Conservation (phyloP, 164 flowering plant species). For the Annona squamosa region DNA sequence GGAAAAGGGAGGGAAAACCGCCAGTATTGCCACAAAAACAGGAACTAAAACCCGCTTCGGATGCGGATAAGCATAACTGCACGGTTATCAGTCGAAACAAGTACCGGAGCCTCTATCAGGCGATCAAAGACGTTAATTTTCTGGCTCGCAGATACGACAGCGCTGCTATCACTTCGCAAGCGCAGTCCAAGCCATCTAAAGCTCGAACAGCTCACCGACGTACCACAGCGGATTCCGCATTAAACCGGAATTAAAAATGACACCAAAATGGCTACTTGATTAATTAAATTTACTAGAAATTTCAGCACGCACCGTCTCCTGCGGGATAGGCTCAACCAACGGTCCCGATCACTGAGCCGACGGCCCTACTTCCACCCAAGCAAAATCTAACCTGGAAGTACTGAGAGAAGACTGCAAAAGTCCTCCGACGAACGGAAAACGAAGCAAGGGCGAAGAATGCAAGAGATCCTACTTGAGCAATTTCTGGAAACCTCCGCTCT, state of each 20-base stretch:
- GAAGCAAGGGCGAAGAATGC: not conserved
- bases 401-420: not conserved
- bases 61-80: too few relatives aligned
- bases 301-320: not conserved
- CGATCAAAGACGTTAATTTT: not conserved
- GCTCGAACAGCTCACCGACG: not conserved
- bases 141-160: not conserved
- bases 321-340: not conserved
- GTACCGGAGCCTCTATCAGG: not conserved
- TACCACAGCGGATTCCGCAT: not conserved
- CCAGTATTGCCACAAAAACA: too few relatives aligned
- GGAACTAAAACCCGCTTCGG: too few relatives aligned
- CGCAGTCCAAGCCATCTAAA: too few relatives aligned
- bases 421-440: not conserved
- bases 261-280: not conserved
- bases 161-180: not conserved
- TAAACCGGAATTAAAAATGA: not conserved
- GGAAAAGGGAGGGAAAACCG: too few relatives aligned
- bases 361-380: not conserved
- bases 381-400: not conserved
- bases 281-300: not conserved
- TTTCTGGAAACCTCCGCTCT: not conserved
- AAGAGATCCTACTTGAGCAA: not conserved
- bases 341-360: not conserved
- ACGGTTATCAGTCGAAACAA: not conserved